Base-by-base conservation (phyloP, 2,329 filamentous ascomycete species). In the Xylariales sp. region DNA sequence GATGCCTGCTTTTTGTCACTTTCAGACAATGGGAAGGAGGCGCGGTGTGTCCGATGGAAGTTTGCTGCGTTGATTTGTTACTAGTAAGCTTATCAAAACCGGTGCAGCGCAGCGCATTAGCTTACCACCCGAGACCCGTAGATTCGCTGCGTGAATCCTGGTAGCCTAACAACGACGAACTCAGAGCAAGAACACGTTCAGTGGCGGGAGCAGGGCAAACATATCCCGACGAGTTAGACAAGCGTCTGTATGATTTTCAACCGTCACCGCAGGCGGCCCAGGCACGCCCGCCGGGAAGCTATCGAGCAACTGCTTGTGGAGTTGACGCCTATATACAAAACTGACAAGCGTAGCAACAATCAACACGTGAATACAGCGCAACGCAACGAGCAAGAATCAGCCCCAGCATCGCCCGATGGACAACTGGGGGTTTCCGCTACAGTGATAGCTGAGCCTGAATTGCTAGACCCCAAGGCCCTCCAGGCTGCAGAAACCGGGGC, bases 221-320 rank as follows among this genome's bases (percentile, higher is more conserved):
- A 1, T 59, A 65, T 48, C 62, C 62, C 3, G 46, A 52, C 6
- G 55, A 60, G 28, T 59, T 65, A 36, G 62, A 65, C 39, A 60
- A n/a, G 30, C n/a, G 46, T 16, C 56, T 36, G 28, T 60, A 61
- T 41, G 41, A 65, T 28, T 55, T 48, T 32, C 49, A 53, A 34
- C 10, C 46, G 23, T 54, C 58, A 4, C 23, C 58, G 5, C 18
- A 62, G 5, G 49, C 18, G 6, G 48, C 8, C 23, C 23, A 23
- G 23, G 8, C 28, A 62, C 14, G 48, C 46, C 6, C 18, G 34
- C 36, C 16, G 57, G 12, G 41, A 64, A 57, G 49, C 61, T 49
- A 58, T 65, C n/a, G 55, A 65, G 36, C 62, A 65, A 39, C 48
- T 65, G 32, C 55, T 65, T 46, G 46, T 65, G 12, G 62, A 65